Conservation (phyloP, 768 basidiomycete genomes). For the Tulasnella sp. region DNA sequence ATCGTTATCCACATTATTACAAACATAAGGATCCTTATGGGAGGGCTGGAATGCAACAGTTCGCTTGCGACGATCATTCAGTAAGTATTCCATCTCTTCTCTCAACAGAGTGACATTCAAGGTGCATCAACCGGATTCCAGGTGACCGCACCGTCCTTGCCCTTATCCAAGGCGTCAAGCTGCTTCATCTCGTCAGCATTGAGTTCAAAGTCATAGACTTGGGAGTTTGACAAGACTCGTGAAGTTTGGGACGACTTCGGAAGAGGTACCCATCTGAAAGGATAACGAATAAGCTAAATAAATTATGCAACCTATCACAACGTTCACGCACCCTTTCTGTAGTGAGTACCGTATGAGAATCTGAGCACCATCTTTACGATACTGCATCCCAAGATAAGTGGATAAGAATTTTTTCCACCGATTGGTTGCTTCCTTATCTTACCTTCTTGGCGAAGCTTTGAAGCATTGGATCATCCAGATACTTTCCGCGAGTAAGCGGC, state of each 20-base stretch:
- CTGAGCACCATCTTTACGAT: constrained; percentile 30
- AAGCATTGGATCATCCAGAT: constrained; percentile 45
- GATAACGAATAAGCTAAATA: background rate
- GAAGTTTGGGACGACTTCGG: constrained; percentile 65
- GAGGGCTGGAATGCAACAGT: too few relatives aligned
- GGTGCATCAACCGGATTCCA: constrained; percentile 70
- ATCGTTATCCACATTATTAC: too few relatives aligned
- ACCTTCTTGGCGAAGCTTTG: constrained; percentile 46
- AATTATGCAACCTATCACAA: background rate
- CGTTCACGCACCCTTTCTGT: constrained; percentile 28
- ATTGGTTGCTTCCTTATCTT: background rate
- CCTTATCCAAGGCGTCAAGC: constrained; percentile 61
- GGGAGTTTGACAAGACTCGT: constrained; percentile 61
- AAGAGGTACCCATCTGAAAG: constrained; percentile 58
- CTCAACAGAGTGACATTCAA: constrained; percentile 7
- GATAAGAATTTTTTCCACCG: background rate
- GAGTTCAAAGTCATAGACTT: constrained; percentile 69
- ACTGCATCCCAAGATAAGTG: constrained; percentile 8
- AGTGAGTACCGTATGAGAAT: constrained; percentile 36
- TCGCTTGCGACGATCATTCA: too few relatives aligned
- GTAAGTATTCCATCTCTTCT: too few relatives aligned
- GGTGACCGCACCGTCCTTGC: constrained; percentile 56
- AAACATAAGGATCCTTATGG: too few relatives aligned
- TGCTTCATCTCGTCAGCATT: constrained; percentile 47
- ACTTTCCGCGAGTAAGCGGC: constrained; percentile 46